These are phyloP conservation scores for Conticribra weissflogii DNA, from an alignment of 108 stramenopile species.

Conservation along the genomic window DNA sequence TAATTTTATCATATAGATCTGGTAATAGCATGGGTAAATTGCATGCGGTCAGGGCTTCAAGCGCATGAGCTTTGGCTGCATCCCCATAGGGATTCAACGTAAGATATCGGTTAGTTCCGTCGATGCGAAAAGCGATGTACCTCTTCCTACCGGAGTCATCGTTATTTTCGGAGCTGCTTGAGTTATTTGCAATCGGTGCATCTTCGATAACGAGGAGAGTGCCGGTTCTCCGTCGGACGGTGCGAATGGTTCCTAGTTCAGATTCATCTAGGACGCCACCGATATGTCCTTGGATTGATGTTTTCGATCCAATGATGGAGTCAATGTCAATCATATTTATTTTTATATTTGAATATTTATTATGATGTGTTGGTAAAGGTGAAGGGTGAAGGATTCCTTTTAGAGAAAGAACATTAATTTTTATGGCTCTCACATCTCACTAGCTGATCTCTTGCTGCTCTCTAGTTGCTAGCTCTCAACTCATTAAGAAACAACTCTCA, in stretches of 20 bases:
- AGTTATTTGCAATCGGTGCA: background rate
- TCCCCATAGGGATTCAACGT: background rate
- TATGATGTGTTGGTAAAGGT: no score
- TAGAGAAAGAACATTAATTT: no score
- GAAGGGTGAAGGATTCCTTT: no score
- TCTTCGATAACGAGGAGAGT: background rate
- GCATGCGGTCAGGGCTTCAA: background rate
- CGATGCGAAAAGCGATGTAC: background rate
- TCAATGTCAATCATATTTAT: background rate
- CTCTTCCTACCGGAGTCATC: background rate
- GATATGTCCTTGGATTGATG: background rate
- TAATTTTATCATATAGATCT: background rate
- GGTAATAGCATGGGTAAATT: background rate
- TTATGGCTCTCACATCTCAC: no score
- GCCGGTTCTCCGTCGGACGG: background rate
- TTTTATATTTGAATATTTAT: no score
- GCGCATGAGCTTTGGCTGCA: background rate
- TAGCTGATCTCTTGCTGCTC: no score
- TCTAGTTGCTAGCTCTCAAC: no score
- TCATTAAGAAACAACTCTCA: no score
- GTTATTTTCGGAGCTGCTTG: background rate
- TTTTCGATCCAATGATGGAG: background rate
- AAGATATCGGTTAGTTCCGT: background rate
- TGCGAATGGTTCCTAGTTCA: background rate
- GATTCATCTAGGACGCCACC: background rate